Base-by-base conservation (phyloP, 23 red algal genomes). In the Pyropia haitanensis region DNA sequence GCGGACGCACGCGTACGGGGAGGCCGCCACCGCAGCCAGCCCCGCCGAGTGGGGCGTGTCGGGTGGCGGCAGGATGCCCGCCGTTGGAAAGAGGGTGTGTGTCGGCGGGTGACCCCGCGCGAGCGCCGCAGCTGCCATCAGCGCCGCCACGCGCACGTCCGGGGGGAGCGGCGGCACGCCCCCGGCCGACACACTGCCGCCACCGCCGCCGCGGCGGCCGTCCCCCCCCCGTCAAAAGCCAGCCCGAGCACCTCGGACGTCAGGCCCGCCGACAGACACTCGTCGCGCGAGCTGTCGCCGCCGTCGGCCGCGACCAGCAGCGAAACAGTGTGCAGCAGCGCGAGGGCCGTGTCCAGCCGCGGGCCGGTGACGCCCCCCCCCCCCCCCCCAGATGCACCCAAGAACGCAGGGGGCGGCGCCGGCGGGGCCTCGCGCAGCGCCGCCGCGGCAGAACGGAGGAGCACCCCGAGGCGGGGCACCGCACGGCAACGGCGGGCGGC, bases 261-360 rank as follows among this genome's bases (percentile, higher is more conserved):
- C 27, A 84, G 50, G 18, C 72, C 66, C 12, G 67, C 55, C 20
- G 68, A 67, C 39, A 30, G 15, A 49, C 71, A 62, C 14, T 72
- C 69, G 68, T 72, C 53, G 12, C 60, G 68, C 33, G 54, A 20
- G 17, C 54, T 65, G 33, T 70, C 81, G 48, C 56, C 53, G 33
- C 75, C 81, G 10, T 55, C 64, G 24, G 53, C 81, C 6, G 67
- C 58, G 14, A 87, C 72, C 34, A 87, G 63, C 48, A 56, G 49
- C 5, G 39, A 46, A 46, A 46, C 39, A 12, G 39, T 46, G 8
- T 46, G 39, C 4, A 46, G 39, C 13, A 46, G 39, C 2, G 39
- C 2, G 8, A 46, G 39, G 0, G 39, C 10, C 39, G 39, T 46
- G 39, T 46, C 39, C 39, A 46, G 39, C 39, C 8, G 39, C 5